These are phyloP conservation scores for Termitomyces sp. DNA, from an alignment of 768 basidiomycete species.

Conservation along the genomic window DNA sequence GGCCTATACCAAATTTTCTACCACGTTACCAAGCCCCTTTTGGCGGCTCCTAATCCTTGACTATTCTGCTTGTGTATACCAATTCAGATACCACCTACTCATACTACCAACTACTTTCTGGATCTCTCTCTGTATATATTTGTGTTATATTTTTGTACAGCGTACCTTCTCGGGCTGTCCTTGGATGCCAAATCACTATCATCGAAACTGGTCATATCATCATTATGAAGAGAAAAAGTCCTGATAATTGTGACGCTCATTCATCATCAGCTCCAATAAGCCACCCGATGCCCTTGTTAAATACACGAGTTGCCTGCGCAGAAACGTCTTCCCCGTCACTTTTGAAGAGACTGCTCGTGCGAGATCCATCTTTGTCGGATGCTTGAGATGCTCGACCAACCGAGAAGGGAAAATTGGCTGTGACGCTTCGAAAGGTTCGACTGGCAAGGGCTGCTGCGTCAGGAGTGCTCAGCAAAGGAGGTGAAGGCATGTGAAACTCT, in stretches of 20 bases:
- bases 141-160: not conserved
- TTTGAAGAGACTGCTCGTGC: constrained; percentile 37
- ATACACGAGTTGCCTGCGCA: constrained; percentile 68
- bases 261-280: constrained; percentile 82
- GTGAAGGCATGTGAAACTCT: constrained; percentile 64
- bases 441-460: constrained; percentile 80
- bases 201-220: not conserved
- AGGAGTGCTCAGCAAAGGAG: constrained; percentile 66
- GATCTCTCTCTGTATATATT: constrained; percentile 7
- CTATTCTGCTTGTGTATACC: not conserved
- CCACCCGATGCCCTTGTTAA: constrained; percentile 95
- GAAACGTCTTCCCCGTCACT: constrained; percentile 61
- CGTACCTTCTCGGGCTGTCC: not conserved
- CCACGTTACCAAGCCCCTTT: constrained; percentile 11
- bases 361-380: constrained; percentile 40
- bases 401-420: constrained; percentile 73
- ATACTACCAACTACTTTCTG: constrained; percentile 6
- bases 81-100: constrained; percentile 5
- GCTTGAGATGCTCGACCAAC: constrained; percentile 39
- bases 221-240: not conserved
- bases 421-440: constrained; percentile 73
- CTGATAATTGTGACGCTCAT: not conserved
- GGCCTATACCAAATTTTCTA: constrained; percentile 13
- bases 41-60: not conserved
- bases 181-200: not conserved